These are phyloP conservation scores for Sphagnum tenellum DNA, from an alignment of 225 moss, liverwort and hornwort genomes.

Conservation along the genomic window DNA sequence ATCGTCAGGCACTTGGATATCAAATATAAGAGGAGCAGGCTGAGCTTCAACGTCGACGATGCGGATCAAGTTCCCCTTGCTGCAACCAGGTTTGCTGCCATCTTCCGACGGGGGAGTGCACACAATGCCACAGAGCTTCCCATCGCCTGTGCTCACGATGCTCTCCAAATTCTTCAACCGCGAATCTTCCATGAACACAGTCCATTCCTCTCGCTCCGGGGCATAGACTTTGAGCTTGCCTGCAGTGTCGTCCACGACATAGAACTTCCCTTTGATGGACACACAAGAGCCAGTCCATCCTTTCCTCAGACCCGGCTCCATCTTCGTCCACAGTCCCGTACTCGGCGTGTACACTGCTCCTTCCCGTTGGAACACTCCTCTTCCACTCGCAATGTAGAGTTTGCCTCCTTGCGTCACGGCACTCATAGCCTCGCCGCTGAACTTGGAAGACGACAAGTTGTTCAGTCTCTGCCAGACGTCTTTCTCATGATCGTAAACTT, in stretches of 20 bases:
- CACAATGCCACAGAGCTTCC: conserved; percentile 38
- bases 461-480: conserved; percentile 40
- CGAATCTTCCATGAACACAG: conserved; percentile 22
- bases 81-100: neutral
- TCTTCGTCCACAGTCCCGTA: conserved; percentile 32
- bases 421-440: conserved; percentile 73
- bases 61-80: conserved; percentile 10
- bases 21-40: conserved; percentile 20
- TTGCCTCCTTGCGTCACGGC: conserved; percentile 32
- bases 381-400: conserved; percentile 60
- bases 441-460: conserved; percentile 55
- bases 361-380: conserved; percentile 49
- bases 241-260: conserved; percentile 30
- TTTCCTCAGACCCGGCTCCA: conserved; percentile 49
- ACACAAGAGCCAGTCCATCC: conserved; percentile 74
- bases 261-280: conserved; percentile 37
- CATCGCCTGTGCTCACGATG: conserved; percentile 13
- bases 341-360: conserved; percentile 49
- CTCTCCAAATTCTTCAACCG: conserved; percentile 26
- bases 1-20: conserved; percentile 24
- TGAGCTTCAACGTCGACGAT: conserved; percentile 23
- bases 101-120: neutral
- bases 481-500: conserved; percentile 33
- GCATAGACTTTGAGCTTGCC: conserved; percentile 59
- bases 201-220: conserved; percentile 36